Evolutionary conservation across 495 filamentous ascomycete species (phyloP).

Genomic region (Xylaria longipes): DNA sequence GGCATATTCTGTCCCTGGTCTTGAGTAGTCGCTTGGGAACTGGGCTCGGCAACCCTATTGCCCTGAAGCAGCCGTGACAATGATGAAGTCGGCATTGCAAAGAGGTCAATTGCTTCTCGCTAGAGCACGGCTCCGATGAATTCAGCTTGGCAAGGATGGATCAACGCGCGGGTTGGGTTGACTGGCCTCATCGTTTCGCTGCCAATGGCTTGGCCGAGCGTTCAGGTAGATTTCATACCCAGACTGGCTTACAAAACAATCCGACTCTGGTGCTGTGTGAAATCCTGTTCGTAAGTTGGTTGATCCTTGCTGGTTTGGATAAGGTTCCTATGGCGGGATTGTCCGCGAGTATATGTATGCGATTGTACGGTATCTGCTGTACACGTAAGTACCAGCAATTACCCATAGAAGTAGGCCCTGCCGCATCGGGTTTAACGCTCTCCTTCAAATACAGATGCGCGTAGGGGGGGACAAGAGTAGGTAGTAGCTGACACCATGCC

Average conservation of each 20-base stretch:
- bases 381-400: background rate
- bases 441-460: background rate
- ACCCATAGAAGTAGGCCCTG: background rate
- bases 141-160: background rate
- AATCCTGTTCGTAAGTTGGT: constrained; percentile 2
- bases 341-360: background rate
- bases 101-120: background rate
- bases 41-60: background rate
- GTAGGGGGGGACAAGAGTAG: too few species aligned
- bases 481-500: background rate
- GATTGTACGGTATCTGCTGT: background rate
- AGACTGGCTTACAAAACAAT: background rate
- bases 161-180: background rate
- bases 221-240: constrained; percentile 9
- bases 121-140: background rate
- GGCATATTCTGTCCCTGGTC: constrained; percentile 5
- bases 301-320: background rate
- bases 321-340: background rate
- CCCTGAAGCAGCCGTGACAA: constrained; percentile 24
- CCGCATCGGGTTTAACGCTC: background rate
- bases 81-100: constrained; percentile 21
- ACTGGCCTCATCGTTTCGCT: constrained; percentile 8
- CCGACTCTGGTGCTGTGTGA: background rate
- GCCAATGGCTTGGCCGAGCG: constrained; percentile 15
- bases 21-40: background rate